These are phyloP conservation scores for Globisporangium sylvaticum DNA, from an alignment of 352 stramenopile species.

Conservation along the genomic window DNA sequence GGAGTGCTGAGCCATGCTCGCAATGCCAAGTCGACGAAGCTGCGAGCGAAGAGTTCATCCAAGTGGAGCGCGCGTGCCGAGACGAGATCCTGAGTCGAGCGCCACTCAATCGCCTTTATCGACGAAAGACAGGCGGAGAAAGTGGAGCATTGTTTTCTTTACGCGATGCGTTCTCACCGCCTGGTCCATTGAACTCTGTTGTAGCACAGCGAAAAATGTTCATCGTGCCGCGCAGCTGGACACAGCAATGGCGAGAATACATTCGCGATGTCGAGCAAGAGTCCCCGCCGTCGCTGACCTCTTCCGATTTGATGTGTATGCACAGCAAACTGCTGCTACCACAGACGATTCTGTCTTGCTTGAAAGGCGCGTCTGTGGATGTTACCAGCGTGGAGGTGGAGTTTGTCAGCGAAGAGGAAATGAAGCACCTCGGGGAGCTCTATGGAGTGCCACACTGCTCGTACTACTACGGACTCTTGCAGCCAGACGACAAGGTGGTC, in stretches of 20 bases:
- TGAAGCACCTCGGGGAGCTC: slow-evolving; percentile 49
- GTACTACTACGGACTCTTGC: slow-evolving; percentile 50
- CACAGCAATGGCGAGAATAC: slow-evolving; percentile 61
- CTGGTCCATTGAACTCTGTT: slow-evolving; percentile 21
- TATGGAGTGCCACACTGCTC: slow-evolving; percentile 44
- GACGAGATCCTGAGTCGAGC: slow-evolving; percentile 55
- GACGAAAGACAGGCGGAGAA: slow-evolving; percentile 22
- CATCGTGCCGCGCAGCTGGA: slow-evolving; percentile 54
- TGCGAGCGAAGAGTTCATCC: slow-evolving; percentile 40
- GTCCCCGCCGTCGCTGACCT: slow-evolving; percentile 27
- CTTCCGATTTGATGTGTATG: slow-evolving; percentile 35
- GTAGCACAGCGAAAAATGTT: slow-evolving; percentile 41
- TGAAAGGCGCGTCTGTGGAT: slow-evolving; percentile 40
- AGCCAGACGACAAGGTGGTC: slow-evolving; percentile 21
- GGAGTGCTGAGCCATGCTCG: slow-evolving; percentile 32
- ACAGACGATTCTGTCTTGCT: slow-evolving; percentile 33
- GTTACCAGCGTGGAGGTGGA: slow-evolving; percentile 47
- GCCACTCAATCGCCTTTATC: slow-evolving; percentile 52
- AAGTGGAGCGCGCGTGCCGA: slow-evolving; percentile 49
- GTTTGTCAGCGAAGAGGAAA: slow-evolving; percentile 57
- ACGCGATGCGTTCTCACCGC: slow-evolving; percentile 44
- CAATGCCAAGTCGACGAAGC: slow-evolving; percentile 53
- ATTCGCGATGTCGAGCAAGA: slow-evolving; percentile 64
- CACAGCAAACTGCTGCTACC: slow-evolving; percentile 58
- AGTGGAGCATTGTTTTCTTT: slow-evolving; percentile 32